phyloP scores from a whole-genome alignment of 163 green algal genomes.

The Prototheca stagnorum region DNA sequence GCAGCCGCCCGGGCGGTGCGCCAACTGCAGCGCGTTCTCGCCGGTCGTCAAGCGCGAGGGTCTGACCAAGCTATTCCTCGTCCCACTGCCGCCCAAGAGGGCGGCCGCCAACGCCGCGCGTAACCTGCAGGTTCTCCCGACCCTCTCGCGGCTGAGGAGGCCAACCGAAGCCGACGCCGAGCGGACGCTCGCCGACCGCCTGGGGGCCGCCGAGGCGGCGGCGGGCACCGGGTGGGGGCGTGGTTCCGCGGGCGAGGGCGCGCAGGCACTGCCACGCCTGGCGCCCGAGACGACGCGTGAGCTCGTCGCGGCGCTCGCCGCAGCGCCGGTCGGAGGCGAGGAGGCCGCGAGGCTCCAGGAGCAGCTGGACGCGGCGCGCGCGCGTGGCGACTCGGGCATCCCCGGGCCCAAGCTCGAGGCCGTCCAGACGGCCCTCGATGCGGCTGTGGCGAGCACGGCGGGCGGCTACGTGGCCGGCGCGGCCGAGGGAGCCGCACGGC shows the following conservation, averaged over 20 bases:
- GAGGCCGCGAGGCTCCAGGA: no score
- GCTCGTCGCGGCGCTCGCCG: no score
- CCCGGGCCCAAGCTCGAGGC: not conserved
- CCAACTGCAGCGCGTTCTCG: conserved; percentile 64
- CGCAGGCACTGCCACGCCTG: no score
- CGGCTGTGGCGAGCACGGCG: not conserved
- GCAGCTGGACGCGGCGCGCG: no score
- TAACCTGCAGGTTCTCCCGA: conserved; percentile 12
- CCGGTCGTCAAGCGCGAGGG: conserved; percentile 64
- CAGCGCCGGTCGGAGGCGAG: no score
- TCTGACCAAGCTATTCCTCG: conserved; percentile 65
- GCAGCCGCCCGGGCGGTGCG: conserved; percentile 54
- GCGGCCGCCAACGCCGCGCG: conserved; percentile 39
- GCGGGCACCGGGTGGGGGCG: no score
- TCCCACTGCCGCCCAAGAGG: conserved; percentile 44
- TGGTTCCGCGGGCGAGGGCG: no score
- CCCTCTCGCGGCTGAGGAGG: not conserved
- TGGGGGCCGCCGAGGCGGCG: no score
- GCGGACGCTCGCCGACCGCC: no score
- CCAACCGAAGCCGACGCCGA: no score
- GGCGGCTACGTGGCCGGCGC: not conserved
- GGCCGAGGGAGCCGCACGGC: not conserved
- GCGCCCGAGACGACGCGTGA: no score
- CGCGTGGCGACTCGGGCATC: no score
- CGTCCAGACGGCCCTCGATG: not conserved